Evolutionary conservation across 2,329 filamentous ascomycete species (phyloP), one percentile per base, ranked within the genome.

Genomic region (Calonectria pauciramosa): DNA sequence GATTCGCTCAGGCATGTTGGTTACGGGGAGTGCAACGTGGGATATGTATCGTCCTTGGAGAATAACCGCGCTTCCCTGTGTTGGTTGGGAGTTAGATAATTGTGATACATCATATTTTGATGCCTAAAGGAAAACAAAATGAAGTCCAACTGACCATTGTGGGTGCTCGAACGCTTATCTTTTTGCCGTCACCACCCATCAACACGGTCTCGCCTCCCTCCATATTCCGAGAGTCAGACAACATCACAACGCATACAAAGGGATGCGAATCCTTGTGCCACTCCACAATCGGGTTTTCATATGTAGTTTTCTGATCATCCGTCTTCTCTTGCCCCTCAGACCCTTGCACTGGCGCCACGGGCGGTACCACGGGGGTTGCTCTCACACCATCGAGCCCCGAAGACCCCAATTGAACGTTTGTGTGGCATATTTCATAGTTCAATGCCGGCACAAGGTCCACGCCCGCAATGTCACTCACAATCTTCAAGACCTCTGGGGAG

Each of bases 401-500:
- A 3, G 75, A 67, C 2, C 76, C 81, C 18, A 84, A 73, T 49
- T 76, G 75, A 56, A 92, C 84, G 80, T 93, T 93, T 83, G 91
- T 88, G 77, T 92, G 89, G 26, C 87, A 89, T 73, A 92, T 89
- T 77, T 92, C 91, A 76, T 88, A 90, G 82, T 92, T 88, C 80
- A 91, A 88, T 10, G 85, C 86, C 0, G 89, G 90, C 11, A 92
- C 85, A 18, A 92, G 86, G 11, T 92, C 91, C 26, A 92, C 86
- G 11, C 90, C 90, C 28, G 91, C 90, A 63, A 91, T 87, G 72
- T 88, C 86, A 3, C 90, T 91, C 68, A 92, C 85, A 77, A 88
- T 88, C 11, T 85, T 83, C 4, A 92, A 86, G 2, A 89, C 88
- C 65, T 90, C 87, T 0, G 91, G 89, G 60, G 87, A 87, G 71